A percentile compares a stretch with the other conserved stretches of the same genome.
Evolutionary conservation across 768 basidiomycete species (phyloP).

Genomic region (Zangia roseola): DNA sequence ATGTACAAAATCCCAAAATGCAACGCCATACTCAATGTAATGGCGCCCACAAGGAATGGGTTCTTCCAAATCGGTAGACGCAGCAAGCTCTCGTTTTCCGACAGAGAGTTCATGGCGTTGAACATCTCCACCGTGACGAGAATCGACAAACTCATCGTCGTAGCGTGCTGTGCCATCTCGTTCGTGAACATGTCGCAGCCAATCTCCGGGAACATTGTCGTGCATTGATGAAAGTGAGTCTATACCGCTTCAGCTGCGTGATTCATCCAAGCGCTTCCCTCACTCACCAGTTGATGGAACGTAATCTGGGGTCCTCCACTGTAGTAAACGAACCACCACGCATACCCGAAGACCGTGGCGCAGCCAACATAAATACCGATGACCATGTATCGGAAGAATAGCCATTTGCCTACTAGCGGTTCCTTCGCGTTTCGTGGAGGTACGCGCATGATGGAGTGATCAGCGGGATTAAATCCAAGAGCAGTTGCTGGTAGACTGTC

Average conservation of each 20-base stretch:
- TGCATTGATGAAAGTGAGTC: constrained; percentile 97
- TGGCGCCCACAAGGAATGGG: constrained; percentile 85
- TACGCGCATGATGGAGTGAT: constrained; percentile 95
- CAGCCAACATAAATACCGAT: constrained; percentile 92
- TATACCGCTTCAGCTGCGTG: constrained; percentile 29
- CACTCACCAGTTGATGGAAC: constrained; percentile 85
- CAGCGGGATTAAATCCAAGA: constrained; percentile 95
- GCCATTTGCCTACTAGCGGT: constrained; percentile 87
- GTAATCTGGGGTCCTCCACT: constrained; percentile 88
- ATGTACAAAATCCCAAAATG: constrained; percentile 97
- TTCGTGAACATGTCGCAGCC: constrained; percentile 97
- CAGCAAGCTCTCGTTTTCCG: constrained; percentile 93
- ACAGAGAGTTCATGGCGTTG: constrained; percentile 97
- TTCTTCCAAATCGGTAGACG: constrained; percentile 93
- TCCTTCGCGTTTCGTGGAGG: constrained; percentile 90
- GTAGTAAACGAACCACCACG: constrained; percentile 99
- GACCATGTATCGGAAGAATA: constrained; percentile 95
- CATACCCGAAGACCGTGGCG: constrained; percentile 96
- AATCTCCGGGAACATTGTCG: constrained; percentile 77
- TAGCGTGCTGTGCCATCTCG: constrained; percentile 79
- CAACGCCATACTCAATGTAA: constrained; percentile 86
- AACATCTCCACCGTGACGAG: constrained; percentile 97
- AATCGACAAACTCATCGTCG: constrained; percentile 95
- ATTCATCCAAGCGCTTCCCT: neutral
- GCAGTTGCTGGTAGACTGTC: constrained; percentile 96